Conservation (phyloP, 1,139 yeast genomes). For the Taphrina wiesneri region DNA sequence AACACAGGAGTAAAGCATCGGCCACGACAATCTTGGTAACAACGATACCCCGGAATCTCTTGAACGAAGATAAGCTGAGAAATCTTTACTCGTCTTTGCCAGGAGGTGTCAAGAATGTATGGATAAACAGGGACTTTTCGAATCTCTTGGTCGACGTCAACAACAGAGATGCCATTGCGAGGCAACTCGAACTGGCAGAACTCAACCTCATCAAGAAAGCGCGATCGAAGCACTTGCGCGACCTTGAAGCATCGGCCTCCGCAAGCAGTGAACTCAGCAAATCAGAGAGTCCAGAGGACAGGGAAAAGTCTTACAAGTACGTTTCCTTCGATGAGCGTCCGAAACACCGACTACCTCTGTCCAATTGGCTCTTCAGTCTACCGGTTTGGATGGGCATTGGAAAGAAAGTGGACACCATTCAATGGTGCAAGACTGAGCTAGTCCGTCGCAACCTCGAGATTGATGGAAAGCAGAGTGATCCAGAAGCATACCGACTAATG, state of each 20-base stretch:
- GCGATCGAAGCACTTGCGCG: constrained; percentile 46
- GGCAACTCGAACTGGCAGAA: constrained; percentile 69
- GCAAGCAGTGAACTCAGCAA: constrained; percentile 33
- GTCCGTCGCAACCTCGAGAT: constrained; percentile 70
- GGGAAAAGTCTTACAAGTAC: constrained; percentile 46
- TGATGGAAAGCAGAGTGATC: constrained; percentile 37
- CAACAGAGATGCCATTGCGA: constrained; percentile 65
- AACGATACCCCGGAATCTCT: constrained; percentile 70
- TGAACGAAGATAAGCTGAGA: constrained; percentile 61
- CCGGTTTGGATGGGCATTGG: constrained; percentile 57
- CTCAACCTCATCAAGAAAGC: constrained; percentile 61
- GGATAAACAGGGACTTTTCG: constrained; percentile 69
- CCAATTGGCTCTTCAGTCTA: constrained; percentile 10
- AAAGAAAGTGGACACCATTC: constrained; percentile 80
- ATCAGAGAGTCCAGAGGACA: not conserved
- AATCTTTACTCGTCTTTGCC: constrained; percentile 65
- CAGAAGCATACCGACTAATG: constrained; percentile 56
- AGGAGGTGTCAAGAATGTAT: constrained; percentile 59
- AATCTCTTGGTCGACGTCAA: constrained; percentile 60
- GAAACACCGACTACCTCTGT: constrained; percentile 58
- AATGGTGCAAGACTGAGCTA: constrained; percentile 65
- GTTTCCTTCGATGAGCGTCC: constrained; percentile 80
- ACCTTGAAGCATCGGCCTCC: constrained; percentile 54
- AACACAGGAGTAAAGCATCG: constrained; percentile 70
- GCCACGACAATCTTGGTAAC: constrained; percentile 63